Evolutionary conservation across 73 alveolate genomes (phyloP).

Genomic region (Tetrahymena borealis): DNA sequence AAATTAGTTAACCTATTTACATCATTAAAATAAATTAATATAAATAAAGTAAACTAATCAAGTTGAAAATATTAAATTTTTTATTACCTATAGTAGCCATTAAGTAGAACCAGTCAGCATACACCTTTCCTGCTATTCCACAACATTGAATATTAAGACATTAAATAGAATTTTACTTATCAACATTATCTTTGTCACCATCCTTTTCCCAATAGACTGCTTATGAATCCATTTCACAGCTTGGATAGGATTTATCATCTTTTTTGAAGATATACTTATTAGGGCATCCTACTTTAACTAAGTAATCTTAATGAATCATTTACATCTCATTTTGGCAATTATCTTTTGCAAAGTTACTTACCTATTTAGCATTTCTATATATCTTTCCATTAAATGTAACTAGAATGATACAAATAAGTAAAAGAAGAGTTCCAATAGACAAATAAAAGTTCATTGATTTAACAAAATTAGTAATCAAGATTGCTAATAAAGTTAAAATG

Average conservation of each 20-base stretch:
- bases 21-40: no score
- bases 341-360: background rate
- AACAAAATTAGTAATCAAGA: background rate
- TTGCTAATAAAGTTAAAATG: background rate
- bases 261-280: background rate
- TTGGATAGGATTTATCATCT: background rate
- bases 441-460: background rate
- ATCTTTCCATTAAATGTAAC: background rate
- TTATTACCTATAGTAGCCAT: background rate
- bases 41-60: no score
- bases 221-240: background rate
- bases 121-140: background rate
- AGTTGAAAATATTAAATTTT: no score
- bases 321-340: background rate
- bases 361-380: background rate
- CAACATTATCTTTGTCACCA: background rate
- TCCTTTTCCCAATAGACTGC: background rate
- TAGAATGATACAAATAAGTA: background rate
- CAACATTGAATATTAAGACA: background rate
- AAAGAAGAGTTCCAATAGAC: background rate
- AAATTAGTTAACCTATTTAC: background rate
- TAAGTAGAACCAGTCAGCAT: background rate
- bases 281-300: background rate
- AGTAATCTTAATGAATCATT: background rate
- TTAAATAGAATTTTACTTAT: background rate